These are phyloP conservation scores for Crassisporium funariophilum DNA, from an alignment of 768 basidiomycete species.

Conservation along the genomic window DNA sequence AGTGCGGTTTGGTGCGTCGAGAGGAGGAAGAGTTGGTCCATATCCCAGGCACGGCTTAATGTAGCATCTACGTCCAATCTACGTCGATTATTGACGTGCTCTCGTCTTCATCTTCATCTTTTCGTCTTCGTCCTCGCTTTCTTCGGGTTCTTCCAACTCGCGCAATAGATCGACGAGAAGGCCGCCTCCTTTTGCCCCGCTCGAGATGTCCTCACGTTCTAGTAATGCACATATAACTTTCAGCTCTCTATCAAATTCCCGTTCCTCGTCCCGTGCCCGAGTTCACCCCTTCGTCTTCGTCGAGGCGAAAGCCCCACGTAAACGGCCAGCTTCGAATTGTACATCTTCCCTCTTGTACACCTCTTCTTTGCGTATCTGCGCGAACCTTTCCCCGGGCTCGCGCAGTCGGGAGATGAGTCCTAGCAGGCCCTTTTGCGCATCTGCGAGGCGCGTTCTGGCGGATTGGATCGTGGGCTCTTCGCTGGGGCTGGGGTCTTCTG, in stretches of 20 bases:
- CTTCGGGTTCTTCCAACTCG: too few species aligned
- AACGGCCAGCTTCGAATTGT: conserved; percentile 11
- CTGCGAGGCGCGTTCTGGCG: conserved; percentile 4
- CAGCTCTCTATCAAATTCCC: neutral
- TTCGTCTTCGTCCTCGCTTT: neutral
- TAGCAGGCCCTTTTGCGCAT: conserved; percentile 5
- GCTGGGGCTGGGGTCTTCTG: too few species aligned
- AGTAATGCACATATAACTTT: conserved; percentile 10
- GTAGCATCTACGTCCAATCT: conserved; percentile 7
- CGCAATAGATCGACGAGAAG: too few species aligned
- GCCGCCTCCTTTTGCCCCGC: conserved; percentile 2
- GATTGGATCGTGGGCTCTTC: conserved; percentile 5
- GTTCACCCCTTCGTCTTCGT: neutral
- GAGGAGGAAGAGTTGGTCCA: conserved; percentile 21
- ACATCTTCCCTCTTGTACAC: conserved; percentile 3
- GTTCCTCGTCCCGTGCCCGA: neutral
- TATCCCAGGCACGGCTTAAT: conserved; percentile 15
- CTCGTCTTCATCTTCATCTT: neutral
- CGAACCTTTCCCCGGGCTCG: conserved; percentile 1
- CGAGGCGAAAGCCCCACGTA: conserved; percentile 10
- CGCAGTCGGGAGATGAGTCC: conserved; percentile 7
- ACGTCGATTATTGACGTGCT: neutral
- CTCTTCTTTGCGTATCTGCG: conserved; percentile 12
- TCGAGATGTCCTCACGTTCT: conserved; percentile 7
- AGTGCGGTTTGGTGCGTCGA: conserved; percentile 11